Base-by-base conservation (phyloP, 2,329 filamentous ascomycete genomes). In the Dactylellina haptotyla region DNA sequence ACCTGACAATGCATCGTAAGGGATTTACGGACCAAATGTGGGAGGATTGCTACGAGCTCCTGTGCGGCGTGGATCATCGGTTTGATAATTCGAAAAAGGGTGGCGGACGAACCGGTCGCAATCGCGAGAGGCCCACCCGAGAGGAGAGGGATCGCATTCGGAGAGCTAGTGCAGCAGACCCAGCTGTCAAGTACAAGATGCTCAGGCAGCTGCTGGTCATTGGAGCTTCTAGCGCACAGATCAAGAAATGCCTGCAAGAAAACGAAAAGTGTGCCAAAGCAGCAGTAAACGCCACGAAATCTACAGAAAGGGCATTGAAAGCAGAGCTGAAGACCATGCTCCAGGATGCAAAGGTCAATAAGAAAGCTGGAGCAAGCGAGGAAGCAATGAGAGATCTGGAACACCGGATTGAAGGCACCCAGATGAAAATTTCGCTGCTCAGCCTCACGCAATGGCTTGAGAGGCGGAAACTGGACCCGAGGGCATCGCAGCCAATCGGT, bases 71-170 rank as follows among this genome's bases (percentile, higher is more conserved):
- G 34, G 61, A 56, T n/a, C 16, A 4, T 18, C 4, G 2, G 14
- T 25, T 16, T 4, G 20, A 39, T 12, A 14, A 59, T 46, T 16
- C 26, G 37, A 14, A 20, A 23, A 51, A 45, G 41, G 10, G 25
- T 37, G 16, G 25, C 45, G 46, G 46, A 30, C 23, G 41, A 6
- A 58, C 51, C 59, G 56, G 59, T 72, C 67, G 67, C 67, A 72
- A 23, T 72, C 67, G 67, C 67, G 67, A 34, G 4, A 61, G 51
- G 30, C 16, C 26, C 12, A 51, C 26, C 16, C 10, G 28, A 20
- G 39, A 41, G 12, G 3, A 16, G n/a, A 25, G 37, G n/a, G n/a
- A n/a, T 73, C 69, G 69, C 69, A 73, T 25, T 73, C 69, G 69
- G 61, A 62, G 25, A 50, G 37, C 43, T 56, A 51, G 37, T 26